Evolutionary conservation across 1,284 basidiomycete genomes (phyloP).

Genomic region (Chalciporus sp.): DNA sequence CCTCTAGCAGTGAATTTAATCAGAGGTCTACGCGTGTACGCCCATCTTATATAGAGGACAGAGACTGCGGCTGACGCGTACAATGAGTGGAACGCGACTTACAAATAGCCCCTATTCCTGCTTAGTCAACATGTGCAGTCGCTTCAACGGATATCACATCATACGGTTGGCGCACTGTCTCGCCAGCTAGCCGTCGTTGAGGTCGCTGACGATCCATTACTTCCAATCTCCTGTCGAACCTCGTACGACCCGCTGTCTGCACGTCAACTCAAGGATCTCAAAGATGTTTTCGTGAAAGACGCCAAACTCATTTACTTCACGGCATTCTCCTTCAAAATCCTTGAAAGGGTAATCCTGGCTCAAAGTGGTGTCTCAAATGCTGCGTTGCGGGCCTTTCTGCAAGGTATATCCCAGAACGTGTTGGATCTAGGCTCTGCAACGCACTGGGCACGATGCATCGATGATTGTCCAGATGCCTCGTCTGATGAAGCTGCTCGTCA

Average conservation of each 20-base stretch:
- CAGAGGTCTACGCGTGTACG: background rate
- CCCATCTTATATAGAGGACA: background rate
- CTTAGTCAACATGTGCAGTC: background rate
- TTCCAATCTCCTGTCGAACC: background rate
- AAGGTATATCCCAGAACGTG: background rate
- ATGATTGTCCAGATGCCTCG: background rate
- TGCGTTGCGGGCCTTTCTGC: background rate
- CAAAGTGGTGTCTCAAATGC: background rate
- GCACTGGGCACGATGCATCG: background rate
- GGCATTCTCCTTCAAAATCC: background rate
- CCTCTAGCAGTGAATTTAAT: background rate
- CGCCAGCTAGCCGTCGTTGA: background rate
- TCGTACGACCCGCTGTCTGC: background rate
- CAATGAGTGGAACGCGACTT: background rate
- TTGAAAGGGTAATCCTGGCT: background rate
- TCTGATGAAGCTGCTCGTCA: background rate
- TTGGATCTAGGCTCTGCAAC: background rate
- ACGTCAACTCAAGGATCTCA: background rate
- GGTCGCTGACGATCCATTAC: background rate
- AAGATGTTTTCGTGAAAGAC: background rate
- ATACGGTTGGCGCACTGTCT: background rate
- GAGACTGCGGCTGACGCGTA: conserved; percentile 9
- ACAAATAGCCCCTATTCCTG: background rate
- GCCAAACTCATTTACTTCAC: background rate
- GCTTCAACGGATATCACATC: no score